phyloP scores from a whole-genome alignment of 371 early-diverging fungal genomes.

The Rhizoclosmatium hyalinum region DNA sequence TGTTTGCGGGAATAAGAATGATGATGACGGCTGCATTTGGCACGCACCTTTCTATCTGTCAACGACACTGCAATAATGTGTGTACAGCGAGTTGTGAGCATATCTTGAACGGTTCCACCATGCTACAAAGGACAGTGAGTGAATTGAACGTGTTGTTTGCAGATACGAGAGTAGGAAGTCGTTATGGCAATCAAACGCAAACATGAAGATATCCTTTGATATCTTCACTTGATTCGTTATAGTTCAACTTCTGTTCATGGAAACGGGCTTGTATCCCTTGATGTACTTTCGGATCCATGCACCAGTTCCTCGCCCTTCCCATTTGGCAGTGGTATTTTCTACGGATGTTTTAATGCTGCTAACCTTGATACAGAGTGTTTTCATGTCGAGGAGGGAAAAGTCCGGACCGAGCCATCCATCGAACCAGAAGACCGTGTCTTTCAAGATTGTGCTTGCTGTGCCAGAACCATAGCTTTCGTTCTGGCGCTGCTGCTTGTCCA shows the following conservation, averaged over 20 bases:
- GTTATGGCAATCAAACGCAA: too few relatives aligned
- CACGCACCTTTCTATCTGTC: conserved; percentile 42
- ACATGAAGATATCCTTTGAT: too few relatives aligned
- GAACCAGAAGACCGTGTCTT: conserved; percentile 39
- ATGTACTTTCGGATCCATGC: too few relatives aligned
- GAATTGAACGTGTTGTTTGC: conserved; percentile 20
- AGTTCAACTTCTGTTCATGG: too few relatives aligned
- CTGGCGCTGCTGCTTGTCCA: conserved; percentile 40
- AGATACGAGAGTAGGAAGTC: too few relatives aligned
- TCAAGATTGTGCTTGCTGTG: conserved; percentile 26
- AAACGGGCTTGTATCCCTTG: too few relatives aligned
- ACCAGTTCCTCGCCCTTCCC: not conserved
- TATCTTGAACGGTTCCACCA: conserved; percentile 44
- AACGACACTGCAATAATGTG: conserved; percentile 52
- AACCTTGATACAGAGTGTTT: conserved; percentile 7
- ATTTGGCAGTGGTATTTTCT: not conserved
- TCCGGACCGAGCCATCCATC: conserved; percentile 41
- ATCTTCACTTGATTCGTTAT: too few relatives aligned
- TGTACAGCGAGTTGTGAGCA: conserved; percentile 40
- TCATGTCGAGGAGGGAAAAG: conserved; percentile 22
- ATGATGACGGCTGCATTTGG: not conserved
- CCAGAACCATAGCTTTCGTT: conserved; percentile 18
- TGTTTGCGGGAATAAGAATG: not conserved
- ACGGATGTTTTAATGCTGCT: not conserved
- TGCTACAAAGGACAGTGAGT: conserved; percentile 23